Evolutionary conservation across 2,329 filamentous ascomycete genomes (phyloP).

Genomic region (Colletotrichum gloeosporioides): DNA sequence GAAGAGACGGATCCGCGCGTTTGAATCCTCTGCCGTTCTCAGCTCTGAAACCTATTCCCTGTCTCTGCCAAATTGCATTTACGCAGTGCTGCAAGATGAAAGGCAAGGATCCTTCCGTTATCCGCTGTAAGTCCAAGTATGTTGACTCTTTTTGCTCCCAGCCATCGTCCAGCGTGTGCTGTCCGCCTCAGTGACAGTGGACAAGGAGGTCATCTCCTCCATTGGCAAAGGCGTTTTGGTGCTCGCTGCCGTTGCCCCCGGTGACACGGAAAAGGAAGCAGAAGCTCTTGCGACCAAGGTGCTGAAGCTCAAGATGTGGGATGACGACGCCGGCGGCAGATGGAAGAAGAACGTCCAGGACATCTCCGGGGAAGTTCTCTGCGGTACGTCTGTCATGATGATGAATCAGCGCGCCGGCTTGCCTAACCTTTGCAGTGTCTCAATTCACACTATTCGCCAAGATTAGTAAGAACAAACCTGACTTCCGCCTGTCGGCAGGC

Average conservation of each 20-base stretch:
- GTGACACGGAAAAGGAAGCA: constrained; percentile 88
- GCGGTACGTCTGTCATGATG: constrained; percentile 64
- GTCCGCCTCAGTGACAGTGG: constrained; percentile 94
- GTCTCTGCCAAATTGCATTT: not conserved
- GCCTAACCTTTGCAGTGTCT: constrained; percentile 67
- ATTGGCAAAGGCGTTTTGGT: constrained; percentile 92
- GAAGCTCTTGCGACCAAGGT: constrained; percentile 85
- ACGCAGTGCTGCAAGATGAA: constrained; percentile 33
- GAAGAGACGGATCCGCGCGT: not conserved
- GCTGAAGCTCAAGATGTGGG: constrained; percentile 90
- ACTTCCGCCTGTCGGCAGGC: constrained; percentile 88
- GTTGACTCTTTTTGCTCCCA: constrained; percentile 44
- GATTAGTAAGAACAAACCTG: constrained; percentile 95
- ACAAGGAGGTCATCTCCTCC: constrained; percentile 86
- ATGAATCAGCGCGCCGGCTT: not conserved
- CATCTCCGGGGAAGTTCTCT: constrained; percentile 90
- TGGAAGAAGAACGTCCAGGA: constrained; percentile 93
- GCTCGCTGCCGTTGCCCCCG: constrained; percentile 87
- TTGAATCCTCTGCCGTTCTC: not conserved
- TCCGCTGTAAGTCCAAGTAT: constrained; percentile 1
- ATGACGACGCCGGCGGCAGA: constrained; percentile 75
- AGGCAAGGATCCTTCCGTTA: constrained; percentile 31
- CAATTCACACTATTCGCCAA: constrained; percentile 94
- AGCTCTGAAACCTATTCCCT: not conserved
- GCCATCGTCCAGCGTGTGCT: constrained; percentile 93